phyloP scores from a whole-genome alignment of 176 grass and related monocot genomes.

The Rhynchospora breviuscula region DNA sequence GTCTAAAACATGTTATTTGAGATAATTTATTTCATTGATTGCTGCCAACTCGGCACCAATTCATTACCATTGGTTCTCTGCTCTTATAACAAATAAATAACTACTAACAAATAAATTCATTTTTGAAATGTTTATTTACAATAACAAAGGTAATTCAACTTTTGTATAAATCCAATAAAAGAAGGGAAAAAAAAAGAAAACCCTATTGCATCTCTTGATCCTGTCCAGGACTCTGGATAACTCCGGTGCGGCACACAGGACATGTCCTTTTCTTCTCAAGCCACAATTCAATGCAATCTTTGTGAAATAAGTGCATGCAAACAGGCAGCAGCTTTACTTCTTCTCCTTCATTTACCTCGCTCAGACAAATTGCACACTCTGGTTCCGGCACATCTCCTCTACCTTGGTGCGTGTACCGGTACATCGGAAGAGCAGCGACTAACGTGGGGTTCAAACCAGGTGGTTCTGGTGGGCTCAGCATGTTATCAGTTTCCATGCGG shows the following conservation, averaged over 20 bases:
- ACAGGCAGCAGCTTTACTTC: constrained; percentile 19
- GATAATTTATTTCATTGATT: too few relatives aligned
- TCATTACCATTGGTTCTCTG: too few relatives aligned
- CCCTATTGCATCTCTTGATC: constrained; percentile 9
- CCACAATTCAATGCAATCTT: constrained; percentile 22
- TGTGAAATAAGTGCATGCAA: constrained; percentile 30
- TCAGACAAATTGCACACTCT: constrained; percentile 22
- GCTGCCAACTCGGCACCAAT: too few relatives aligned
- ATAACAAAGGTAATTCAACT: neutral
- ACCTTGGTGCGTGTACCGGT: neutral
- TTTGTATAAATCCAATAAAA: neutral
- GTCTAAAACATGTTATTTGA: too few relatives aligned
- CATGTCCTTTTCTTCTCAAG: constrained; percentile 21
- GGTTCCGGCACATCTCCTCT: neutral
- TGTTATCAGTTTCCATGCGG: neutral
- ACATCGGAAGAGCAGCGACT: constrained; percentile 9
- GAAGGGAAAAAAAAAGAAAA: neutral
- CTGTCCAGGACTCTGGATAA: neutral
- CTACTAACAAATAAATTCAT: neutral
- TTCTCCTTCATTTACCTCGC: constrained; percentile 23
- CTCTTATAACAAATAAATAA: too few relatives aligned
- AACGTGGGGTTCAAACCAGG: neutral
- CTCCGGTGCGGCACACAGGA: constrained; percentile 20
- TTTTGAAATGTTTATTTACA: neutral
- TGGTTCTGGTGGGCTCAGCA: neutral